Conservation (phyloP, 768 basidiomycete genomes). For the Lyophyllum decastes region DNA sequence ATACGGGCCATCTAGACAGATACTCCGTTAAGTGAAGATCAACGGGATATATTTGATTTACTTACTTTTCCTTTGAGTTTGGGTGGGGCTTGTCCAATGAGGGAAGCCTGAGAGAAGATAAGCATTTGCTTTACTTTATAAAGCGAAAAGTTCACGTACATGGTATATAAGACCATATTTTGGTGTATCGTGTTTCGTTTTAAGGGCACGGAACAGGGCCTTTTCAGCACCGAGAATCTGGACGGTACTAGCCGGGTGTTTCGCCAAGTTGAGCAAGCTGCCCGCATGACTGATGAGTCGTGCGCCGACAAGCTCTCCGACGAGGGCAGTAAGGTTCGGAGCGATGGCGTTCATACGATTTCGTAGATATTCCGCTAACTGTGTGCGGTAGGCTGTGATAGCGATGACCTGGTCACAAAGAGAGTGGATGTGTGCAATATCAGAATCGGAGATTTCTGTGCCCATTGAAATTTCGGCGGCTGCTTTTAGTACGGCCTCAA, state of each 20-base stretch:
- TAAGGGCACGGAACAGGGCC: constrained; percentile 94
- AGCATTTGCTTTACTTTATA: background rate
- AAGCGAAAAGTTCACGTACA: constrained; percentile 42
- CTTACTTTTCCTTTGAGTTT: constrained; percentile 95
- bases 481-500: constrained; percentile 91
- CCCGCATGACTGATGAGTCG: constrained; percentile 95
- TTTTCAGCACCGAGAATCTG: constrained; percentile 99
- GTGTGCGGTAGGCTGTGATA: constrained; percentile 91
- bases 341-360: constrained; percentile 99
- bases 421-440: constrained; percentile 95
- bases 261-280: constrained; percentile 90
- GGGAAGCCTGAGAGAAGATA: constrained; percentile 64
- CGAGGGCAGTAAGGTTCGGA: constrained; percentile 90
- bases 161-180: constrained; percentile 99
- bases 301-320: constrained; percentile 93
- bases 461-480: constrained; percentile 99
- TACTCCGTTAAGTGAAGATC: constrained; percentile 1
- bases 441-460: constrained; percentile 96
- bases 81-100: constrained; percentile 95
- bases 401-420: constrained; percentile 98
- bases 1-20: constrained; percentile 90
- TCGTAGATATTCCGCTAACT: constrained; percentile 93
- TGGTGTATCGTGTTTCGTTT: constrained; percentile 99
- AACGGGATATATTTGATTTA: background rate
- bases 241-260: constrained; percentile 97